phyloP scores from a whole-genome alignment of 441 rosid genomes.

The California macrophylla region DNA sequence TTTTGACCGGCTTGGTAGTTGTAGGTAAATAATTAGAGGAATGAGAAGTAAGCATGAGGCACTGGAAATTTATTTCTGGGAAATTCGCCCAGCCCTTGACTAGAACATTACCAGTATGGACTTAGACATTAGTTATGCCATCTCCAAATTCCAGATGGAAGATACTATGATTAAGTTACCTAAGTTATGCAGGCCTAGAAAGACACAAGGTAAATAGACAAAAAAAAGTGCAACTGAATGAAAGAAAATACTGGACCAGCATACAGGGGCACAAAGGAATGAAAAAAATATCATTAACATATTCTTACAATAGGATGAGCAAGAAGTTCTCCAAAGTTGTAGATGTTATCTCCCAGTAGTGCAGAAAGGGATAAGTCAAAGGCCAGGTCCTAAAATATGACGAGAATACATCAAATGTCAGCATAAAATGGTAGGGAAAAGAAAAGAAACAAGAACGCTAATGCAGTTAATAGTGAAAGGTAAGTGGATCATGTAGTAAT shows the following conservation, averaged over 20 bases:
- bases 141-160: neutral
- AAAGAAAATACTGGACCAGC: neutral
- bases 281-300: constrained; percentile 1
- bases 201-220: neutral
- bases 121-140: neutral
- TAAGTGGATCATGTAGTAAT: neutral
- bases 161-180: neutral
- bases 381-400: constrained; percentile 68
- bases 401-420: constrained; percentile 7
- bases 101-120: neutral
- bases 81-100: neutral
- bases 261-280: neutral
- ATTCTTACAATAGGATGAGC: constrained; percentile 93
- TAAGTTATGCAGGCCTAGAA: neutral
- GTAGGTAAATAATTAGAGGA: neutral
- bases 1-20: neutral
- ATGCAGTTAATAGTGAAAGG: neutral
- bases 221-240: neutral
- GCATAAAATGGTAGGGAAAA: constrained; percentile 6
- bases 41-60: neutral
- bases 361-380: constrained; percentile 95
- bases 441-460: neutral
- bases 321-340: constrained; percentile 92
- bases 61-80: neutral
- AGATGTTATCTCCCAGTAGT: constrained; percentile 83